These are phyloP conservation scores for Coniella lustricola DNA, from an alignment of 2,329 filamentous ascomycete species.

Conservation along the genomic window DNA sequence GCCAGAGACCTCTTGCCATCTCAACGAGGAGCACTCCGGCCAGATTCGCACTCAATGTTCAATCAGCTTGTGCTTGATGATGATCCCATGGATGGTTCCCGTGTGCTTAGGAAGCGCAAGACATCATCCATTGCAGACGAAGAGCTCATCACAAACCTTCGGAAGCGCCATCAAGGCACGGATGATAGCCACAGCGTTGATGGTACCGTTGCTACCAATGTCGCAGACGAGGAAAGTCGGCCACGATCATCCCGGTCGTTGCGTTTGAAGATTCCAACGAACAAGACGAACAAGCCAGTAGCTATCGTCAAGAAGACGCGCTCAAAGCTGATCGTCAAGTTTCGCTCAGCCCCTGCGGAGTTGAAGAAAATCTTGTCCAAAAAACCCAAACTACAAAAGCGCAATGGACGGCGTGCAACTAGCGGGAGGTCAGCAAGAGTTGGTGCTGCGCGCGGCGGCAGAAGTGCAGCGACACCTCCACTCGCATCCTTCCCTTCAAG, in stretches of 20 bases:
- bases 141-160: conserved; percentile 43
- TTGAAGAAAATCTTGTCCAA: conserved; percentile 54
- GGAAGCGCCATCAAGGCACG: conserved; percentile 47
- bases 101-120: conserved; percentile 77
- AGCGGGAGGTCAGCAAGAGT: conserved; percentile 23
- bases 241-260: conserved; percentile 50
- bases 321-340: conserved; percentile 46
- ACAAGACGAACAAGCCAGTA: conserved; percentile 28
- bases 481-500: conserved; percentile 25
- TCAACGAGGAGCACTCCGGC: conserved; percentile 55
- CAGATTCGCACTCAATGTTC: conserved; percentile 71
- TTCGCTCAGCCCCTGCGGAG: conserved; percentile 50
- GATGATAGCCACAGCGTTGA: conserved; percentile 35
- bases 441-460: conserved; percentile 26
- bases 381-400: conserved; percentile 44
- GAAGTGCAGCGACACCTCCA: conserved; percentile 31
- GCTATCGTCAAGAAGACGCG: conserved; percentile 37
- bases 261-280: conserved; percentile 42
- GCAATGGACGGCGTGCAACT: conserved; percentile 38
- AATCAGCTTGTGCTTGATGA: conserved; percentile 65
- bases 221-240: conserved; percentile 26
- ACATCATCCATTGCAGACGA: conserved; percentile 65
- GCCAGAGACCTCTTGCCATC: conserved; percentile 66
- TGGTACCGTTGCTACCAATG: conserved; percentile 19
- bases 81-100: conserved; percentile 68